Base-by-base conservation (phyloP, 2,329 filamentous ascomycete species). In the Stagonosporopsis rhizophila region DNA sequence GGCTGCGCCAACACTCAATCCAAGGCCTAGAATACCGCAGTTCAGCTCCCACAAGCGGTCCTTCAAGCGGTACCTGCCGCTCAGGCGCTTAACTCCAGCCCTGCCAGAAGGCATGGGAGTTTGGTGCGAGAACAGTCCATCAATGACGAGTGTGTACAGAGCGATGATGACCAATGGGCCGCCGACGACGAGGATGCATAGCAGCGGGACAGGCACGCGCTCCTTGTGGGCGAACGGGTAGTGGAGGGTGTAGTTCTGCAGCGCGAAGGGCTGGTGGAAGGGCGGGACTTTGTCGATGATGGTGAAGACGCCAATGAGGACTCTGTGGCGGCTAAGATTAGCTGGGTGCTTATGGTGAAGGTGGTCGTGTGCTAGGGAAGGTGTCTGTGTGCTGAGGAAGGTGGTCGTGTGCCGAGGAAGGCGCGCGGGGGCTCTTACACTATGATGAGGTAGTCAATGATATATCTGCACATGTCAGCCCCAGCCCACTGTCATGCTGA, bases 41-140 rank as follows among this genome's bases (percentile, higher is more conserved):
- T 87, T 87, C 65, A 86, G 74, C 70, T 87, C 83, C 84, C 84
- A 87, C n/a, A 86, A 67, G 19, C 84, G 77, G 61, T 85, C 82
- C 65, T 82, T 82, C 63, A 83, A 79, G 35, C 80, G 76, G 65
- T 85, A 84, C 48, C 77, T 67, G 41, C 77, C 81, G 0, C 79
- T 75, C 42, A 77, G 59, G 28, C 71, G 70, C 63, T 74, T 73
- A 50, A 73, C 56, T 4, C 72, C 70, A 19, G 61, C 46, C 12
- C 68, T 62, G 4, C 59, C 47, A 14, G 61, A 28, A 1, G 71
- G 67, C 48, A 75, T 76, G 15, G 70, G 41, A 2, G 69, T 64
- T 44, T 77, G 72, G 63, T 85, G 82, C 17, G 83, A 85, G 68
- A 85, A 86, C 11, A 86, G 57, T 22, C 84, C 84, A 72, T 86